Percentiles rank a stretch among this genome's conserved stretches.
Conservation (phyloP, 2,329 filamentous ascomycete genomes). For the Aureobasidium uvarum region DNA sequence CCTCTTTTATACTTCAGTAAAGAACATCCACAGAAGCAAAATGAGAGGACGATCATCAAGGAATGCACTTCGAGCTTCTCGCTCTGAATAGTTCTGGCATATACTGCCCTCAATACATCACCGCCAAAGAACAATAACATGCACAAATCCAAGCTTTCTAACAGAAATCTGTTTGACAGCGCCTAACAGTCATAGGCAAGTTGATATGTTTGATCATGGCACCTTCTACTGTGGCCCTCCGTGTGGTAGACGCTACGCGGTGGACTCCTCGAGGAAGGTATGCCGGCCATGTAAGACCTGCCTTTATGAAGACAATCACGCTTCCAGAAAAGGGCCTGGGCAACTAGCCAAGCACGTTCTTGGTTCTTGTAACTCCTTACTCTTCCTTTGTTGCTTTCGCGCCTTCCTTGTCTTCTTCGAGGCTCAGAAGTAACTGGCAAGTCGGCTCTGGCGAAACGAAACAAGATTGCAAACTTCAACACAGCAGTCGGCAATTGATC, state of each 20-base stretch:
- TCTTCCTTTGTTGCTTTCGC: background rate
- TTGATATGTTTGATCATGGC: background rate
- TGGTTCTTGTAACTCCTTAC: background rate
- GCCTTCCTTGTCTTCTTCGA: background rate
- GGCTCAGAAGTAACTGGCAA: background rate
- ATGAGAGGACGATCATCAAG: background rate
- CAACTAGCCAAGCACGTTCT: background rate
- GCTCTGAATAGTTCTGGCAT: background rate
- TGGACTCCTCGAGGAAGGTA: background rate
- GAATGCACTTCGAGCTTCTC: background rate
- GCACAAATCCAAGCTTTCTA: background rate
- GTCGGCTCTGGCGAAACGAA: background rate
- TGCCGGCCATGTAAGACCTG: background rate
- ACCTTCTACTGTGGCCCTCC: background rate
- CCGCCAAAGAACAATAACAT: background rate
- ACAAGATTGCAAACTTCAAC: background rate
- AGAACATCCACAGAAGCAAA: background rate
- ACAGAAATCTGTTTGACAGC: background rate
- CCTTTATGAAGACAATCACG: background rate
- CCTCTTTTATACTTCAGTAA: background rate
- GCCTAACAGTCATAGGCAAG: background rate
- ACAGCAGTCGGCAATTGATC: background rate
- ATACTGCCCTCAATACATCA: background rate
- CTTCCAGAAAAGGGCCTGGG: too few species aligned
- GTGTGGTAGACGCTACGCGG: background rate